phyloP scores from a whole-genome alignment of 1,284 basidiomycete genomes.

The Cyathus pygmaeus region DNA sequence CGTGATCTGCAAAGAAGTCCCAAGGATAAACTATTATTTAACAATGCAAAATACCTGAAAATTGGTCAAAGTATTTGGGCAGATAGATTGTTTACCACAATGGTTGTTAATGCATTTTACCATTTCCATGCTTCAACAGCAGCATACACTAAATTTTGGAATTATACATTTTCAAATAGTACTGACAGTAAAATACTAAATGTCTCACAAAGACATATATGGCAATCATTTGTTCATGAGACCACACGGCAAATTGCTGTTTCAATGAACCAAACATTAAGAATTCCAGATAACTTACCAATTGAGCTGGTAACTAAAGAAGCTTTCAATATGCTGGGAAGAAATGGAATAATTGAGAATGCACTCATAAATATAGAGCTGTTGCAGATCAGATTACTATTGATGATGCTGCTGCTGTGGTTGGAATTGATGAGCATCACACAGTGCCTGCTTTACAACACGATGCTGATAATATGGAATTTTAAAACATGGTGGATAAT shows the following conservation, averaged over 20 bases:
- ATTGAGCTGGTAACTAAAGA: slow-evolving; percentile 14
- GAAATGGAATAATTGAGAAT: slow-evolving; percentile 19
- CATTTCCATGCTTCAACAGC: not conserved
- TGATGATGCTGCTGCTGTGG: slow-evolving; percentile 16
- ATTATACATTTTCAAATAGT: not conserved
- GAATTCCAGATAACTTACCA: slow-evolving; percentile 14
- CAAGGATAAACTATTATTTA: not conserved
- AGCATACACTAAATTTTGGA: too few species aligned
- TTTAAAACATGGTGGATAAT: not conserved
- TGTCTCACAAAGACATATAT: slow-evolving; percentile 10
- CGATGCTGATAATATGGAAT: not conserved
- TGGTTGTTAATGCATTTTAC: not conserved
- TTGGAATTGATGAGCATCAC: slow-evolving; percentile 4
- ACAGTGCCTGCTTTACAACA: not conserved
- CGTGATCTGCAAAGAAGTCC: too few species aligned
- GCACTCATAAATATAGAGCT: slow-evolving; percentile 16
- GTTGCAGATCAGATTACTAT: slow-evolving; percentile 14
- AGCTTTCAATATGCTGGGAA: slow-evolving; percentile 16
- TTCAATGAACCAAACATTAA: slow-evolving; percentile 6
- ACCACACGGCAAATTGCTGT: slow-evolving; percentile 15
- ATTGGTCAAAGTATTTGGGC: not conserved
- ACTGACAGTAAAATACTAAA: not conserved
- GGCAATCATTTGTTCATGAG: slow-evolving; percentile 29
- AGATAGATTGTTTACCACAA: not conserved
- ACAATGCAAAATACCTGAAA: not conserved